phyloP scores from a whole-genome alignment of 352 stramenopile species.

The Globisporangium echinulatum region DNA sequence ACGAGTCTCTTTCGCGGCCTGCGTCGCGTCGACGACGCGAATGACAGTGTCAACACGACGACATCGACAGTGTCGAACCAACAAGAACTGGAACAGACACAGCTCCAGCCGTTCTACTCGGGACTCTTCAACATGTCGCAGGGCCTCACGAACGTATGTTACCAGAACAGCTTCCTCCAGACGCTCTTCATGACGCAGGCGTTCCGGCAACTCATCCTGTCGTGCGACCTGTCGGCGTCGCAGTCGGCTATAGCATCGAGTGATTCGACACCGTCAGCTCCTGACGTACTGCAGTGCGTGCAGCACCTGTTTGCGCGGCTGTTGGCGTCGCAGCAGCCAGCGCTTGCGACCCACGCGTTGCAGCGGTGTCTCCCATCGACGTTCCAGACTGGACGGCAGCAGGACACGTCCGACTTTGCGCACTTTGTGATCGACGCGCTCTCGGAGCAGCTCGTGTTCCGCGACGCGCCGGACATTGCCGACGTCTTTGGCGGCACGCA shows the following conservation, averaged over 20 bases:
- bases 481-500: constrained; percentile 76
- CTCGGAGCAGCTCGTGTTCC: constrained; percentile 61
- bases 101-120: constrained; percentile 67
- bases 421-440: constrained; percentile 82
- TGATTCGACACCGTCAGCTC: constrained; percentile 37
- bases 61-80: too few species aligned
- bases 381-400: constrained; percentile 78
- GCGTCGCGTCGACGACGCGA: constrained; percentile 25
- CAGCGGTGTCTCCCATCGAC: constrained; percentile 64
- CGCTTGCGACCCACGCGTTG: constrained; percentile 55
- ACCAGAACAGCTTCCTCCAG: constrained; percentile 88
- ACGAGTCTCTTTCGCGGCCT: constrained; percentile 62
- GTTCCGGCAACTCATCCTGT: constrained; percentile 72
- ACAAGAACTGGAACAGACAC: constrained; percentile 3
- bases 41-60: constrained; percentile 11
- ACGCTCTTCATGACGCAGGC: constrained; percentile 83
- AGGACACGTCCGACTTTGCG: constrained; percentile 85
- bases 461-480: constrained; percentile 53
- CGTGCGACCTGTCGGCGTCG: constrained; percentile 31
- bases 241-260: constrained; percentile 7
- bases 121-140: constrained; percentile 88
- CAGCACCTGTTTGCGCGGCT: constrained; percentile 73
- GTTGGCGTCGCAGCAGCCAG: constrained; percentile 60
- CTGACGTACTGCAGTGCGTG: constrained; percentile 16
- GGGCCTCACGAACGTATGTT: constrained; percentile 87